Evolutionary conservation across 208 protist species (phyloP), one percentile per base, ranked within the genome.

Genomic region (Acanthamoeba healyi): DNA sequence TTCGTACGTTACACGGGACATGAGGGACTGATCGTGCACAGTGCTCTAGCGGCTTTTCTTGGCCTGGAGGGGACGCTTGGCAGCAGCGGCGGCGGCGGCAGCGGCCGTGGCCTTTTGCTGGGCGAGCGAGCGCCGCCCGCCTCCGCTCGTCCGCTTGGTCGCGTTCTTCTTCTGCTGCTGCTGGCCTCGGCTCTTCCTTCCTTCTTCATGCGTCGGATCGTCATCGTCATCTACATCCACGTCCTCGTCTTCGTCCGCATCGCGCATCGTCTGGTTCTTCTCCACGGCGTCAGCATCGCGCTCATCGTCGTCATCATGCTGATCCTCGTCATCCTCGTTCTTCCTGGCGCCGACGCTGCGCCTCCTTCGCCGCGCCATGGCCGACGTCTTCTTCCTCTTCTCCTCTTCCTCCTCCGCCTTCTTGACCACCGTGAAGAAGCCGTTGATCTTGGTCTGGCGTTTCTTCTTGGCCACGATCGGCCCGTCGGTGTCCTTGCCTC

Each of bases 361-460:
- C 17, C 61, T 67, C 29, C 61, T 29, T 29, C 61, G 61, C n/a
- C n/a, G 6, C 61, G n/a, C 24, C 61, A 67, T 36, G 61, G 67
- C 32, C 67, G 38, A 77, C 34, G 38, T 38, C 34, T 72, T 65
- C 58, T 29, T 72, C 63, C n/a, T n/a, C n/a, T n/a, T n/a, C n/a
- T n/a, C n/a, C n/a, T n/a, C n/a, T n/a, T n/a, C n/a, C n/a, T n/a
- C n/a, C 63, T 32, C 67, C 5, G 67, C 38, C 77, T 58, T 49
- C 77, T 58, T 86, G 26, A 86, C 5, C 0, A 86, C 46, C 17
- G 77, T 4, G 34, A 86, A 86, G 77, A 86, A 86, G 44, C 77
- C 77, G 77, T 58, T 86, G 77, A 86, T 86, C 77, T 86, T 86
- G 44, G 44, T 86, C 77, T 86, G 77, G 10, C 72, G 32, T 29